phyloP scores from a whole-genome alignment of 1,139 yeast genomes.

The Hyphopichia pseudoburtonii region DNA sequence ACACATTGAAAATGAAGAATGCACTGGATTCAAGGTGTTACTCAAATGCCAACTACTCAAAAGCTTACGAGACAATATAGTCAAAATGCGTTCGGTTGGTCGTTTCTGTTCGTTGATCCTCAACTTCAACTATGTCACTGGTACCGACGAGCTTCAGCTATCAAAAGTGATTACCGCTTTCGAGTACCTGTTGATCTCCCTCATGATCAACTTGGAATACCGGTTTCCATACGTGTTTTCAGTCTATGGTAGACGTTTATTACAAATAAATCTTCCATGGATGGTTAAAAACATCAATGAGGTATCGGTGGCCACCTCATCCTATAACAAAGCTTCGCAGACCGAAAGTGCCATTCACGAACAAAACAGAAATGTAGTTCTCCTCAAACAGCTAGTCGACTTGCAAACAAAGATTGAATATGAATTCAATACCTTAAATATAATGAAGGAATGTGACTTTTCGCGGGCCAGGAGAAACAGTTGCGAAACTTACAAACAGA shows the following conservation, averaged over 20 bases:
- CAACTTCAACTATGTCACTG: constrained; percentile 13
- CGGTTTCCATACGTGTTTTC: constrained; percentile 38
- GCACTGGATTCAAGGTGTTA: constrained; percentile 12
- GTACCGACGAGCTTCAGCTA: constrained; percentile 8
- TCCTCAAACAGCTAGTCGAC: constrained; percentile 2
- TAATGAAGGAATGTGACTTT: constrained; percentile 11
- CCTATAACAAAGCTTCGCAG: too few species aligned
- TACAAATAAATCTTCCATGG: constrained; percentile 25
- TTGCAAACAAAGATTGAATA: constrained; percentile 7
- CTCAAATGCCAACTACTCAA: constrained; percentile 22
- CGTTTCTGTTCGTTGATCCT: constrained; percentile 12
- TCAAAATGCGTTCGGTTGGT: constrained; percentile 3
- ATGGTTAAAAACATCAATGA: constrained; percentile 10
- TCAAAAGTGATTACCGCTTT: constrained; percentile 18
- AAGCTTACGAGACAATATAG: constrained; percentile 13
- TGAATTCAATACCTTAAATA: constrained; percentile 12
- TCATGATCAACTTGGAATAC: constrained; percentile 30
- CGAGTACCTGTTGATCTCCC: constrained; percentile 29
- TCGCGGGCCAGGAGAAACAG: constrained; percentile 3
- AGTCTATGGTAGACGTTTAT: constrained; percentile 29
- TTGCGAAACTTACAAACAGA: constrained; percentile 1
- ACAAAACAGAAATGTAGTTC: not conserved
- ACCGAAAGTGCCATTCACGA: not conserved
- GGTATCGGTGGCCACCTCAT: not conserved
- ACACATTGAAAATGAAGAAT: constrained; percentile 9